A percentile compares a stretch with the other conserved stretches of the same genome.
These are phyloP conservation scores for Calonectria fujianensis DNA, from an alignment of 2,329 filamentous ascomycete genomes.

Conservation along the genomic window DNA sequence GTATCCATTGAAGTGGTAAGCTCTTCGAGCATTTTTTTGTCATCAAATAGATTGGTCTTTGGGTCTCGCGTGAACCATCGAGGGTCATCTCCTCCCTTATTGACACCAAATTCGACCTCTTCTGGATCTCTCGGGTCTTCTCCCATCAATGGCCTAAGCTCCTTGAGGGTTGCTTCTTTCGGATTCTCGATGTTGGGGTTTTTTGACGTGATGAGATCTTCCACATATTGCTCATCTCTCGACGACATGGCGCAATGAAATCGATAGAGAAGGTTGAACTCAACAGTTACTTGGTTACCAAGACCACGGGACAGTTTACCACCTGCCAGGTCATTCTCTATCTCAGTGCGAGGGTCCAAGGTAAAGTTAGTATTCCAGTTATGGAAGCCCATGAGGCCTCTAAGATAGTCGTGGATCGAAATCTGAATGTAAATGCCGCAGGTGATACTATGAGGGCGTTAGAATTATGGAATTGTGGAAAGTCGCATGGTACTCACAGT, in stretches of 20 bases:
- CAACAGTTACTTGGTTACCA: slow-evolving; percentile 60
- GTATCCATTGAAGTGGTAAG: slow-evolving; percentile 69
- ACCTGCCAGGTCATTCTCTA: slow-evolving; percentile 43
- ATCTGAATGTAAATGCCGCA: slow-evolving; percentile 75
- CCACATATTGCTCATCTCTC: slow-evolving; percentile 58
- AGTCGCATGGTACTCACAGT: slow-evolving; percentile 42
- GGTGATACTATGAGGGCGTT: slow-evolving; percentile 60
- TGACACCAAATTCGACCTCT: slow-evolving; percentile 37
- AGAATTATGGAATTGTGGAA: background rate
- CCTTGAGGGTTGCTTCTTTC: background rate
- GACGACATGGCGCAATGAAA: slow-evolving; percentile 58
- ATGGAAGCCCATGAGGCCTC: slow-evolving; percentile 68
- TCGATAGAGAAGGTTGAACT: slow-evolving; percentile 61
- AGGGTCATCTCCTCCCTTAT: too few species aligned
- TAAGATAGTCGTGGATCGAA: slow-evolving; percentile 63
- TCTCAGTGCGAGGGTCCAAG: slow-evolving; percentile 59
- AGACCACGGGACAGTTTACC: slow-evolving; percentile 56
- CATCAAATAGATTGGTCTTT: slow-evolving; percentile 38
- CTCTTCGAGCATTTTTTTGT: slow-evolving; percentile 43
- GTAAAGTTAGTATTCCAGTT: slow-evolving; percentile 75
- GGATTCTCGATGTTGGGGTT: background rate
- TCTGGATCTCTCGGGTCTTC: background rate
- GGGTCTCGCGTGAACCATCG: slow-evolving; percentile 34
- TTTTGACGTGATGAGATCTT: slow-evolving; percentile 47
- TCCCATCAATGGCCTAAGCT: background rate